A percentile compares a stretch with the other conserved stretches of the same genome.
Conservation (phyloP, 345 rosid species). For the Kandelia obovata region DNA sequence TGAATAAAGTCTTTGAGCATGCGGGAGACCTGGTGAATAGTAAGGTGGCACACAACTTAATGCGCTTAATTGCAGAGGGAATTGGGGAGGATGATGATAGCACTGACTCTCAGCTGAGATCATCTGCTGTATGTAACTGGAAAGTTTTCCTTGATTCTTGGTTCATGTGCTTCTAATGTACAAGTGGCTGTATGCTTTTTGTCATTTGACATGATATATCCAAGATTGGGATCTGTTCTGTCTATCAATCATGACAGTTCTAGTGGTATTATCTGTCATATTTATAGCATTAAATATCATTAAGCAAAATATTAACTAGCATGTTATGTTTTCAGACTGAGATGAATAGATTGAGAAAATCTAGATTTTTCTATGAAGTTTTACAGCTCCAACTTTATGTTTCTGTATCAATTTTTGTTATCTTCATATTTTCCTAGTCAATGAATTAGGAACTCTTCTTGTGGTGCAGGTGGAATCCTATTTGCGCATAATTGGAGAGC, state of each 20-base stretch:
- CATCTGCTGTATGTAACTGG: slow-evolving; percentile 77
- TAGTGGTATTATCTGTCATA: no score
- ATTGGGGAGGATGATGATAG: slow-evolving; percentile 89
- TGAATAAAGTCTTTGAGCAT: slow-evolving; percentile 97
- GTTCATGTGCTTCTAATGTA: not conserved
- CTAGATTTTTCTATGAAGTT: not conserved
- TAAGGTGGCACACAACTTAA: slow-evolving; percentile 93
- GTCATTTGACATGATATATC: no score
- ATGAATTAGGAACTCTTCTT: not conserved
- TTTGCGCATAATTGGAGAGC: slow-evolving; percentile 78
- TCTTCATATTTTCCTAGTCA: not conserved
- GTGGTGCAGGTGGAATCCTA: slow-evolving; percentile 85
- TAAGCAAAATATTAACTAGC: not conserved
- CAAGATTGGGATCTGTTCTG: not conserved
- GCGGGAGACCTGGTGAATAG: slow-evolving; percentile 92
- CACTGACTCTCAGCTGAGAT: slow-evolving; percentile 83
- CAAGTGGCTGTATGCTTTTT: not conserved
- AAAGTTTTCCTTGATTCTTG: slow-evolving; percentile 15
- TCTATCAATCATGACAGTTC: no score
- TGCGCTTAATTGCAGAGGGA: slow-evolving; percentile 96
- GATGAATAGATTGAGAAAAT: not conserved
- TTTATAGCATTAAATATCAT: not conserved
- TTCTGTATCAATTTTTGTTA: not conserved
- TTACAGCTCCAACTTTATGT: no score
- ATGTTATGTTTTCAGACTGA: not conserved